Conservation (phyloP, 2,329 filamentous ascomycete species). For the Albifimbria verrucaria region DNA sequence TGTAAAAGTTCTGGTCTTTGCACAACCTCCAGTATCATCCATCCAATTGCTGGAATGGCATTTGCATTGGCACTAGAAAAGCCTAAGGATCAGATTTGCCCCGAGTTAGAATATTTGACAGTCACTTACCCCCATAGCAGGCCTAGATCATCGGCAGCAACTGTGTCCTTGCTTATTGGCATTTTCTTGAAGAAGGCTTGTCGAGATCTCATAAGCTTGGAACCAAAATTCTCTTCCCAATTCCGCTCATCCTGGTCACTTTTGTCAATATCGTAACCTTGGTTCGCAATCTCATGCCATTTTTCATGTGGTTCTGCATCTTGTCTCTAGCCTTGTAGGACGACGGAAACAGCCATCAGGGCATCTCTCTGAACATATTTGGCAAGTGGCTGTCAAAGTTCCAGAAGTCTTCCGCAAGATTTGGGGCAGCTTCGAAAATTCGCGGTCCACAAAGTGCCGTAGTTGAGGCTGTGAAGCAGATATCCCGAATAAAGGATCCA, state of each 20-base stretch:
- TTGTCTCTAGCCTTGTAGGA: conserved; percentile 14
- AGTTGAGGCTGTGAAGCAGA: conserved; percentile 1
- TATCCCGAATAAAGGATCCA: conserved; percentile 1
- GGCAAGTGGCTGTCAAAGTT: conserved; percentile 14
- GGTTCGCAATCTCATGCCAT: conserved; percentile 10
- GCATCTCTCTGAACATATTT: conserved; percentile 13
- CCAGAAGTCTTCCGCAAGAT: conserved; percentile 16
- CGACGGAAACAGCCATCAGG: conserved; percentile 11
- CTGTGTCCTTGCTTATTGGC: conserved; percentile 10
- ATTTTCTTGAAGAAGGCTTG: conserved; percentile 12
- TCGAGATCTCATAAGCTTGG: conserved; percentile 21
- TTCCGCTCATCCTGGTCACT: conserved; percentile 8
- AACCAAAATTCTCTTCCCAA: conserved; percentile 19
- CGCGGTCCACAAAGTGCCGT: conserved; percentile 4
- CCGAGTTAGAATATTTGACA: neutral
- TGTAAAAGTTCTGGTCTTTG: conserved; percentile 8
- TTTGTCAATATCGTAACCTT: conserved; percentile 6
- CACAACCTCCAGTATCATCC: conserved; percentile 15
- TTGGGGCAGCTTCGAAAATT: conserved; percentile 11
- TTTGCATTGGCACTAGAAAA: conserved; percentile 11
- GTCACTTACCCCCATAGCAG: conserved; percentile 18
- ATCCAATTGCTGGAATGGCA: conserved; percentile 16
- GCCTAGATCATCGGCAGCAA: conserved; percentile 17
- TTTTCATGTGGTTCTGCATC: conserved; percentile 5
- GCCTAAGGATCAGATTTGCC: neutral